Evolutionary conservation across 192 early-diverging fungal species (phyloP), one percentile per base, ranked within the genome.

Genomic region (Lobosporangium transversale): DNA sequence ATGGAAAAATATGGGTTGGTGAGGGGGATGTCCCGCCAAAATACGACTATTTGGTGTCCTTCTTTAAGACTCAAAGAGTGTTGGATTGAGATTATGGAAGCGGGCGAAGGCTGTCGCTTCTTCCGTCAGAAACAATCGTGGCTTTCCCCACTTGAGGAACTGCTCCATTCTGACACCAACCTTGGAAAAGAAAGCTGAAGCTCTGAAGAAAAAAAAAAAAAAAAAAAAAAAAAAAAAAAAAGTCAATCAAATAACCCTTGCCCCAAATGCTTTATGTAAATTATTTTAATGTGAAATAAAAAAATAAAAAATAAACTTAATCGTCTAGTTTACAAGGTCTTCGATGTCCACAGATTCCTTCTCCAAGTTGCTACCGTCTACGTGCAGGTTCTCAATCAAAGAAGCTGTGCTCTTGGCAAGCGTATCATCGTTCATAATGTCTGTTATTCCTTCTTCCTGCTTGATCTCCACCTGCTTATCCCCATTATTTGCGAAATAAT

Each of bases 261-360:
- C n/a, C n/a, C n/a, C n/a, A n/a, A n/a, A n/a, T n/a, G n/a, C n/a
- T n/a, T n/a, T n/a, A n/a, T n/a, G n/a, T n/a, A n/a, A n/a, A n/a
- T n/a, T n/a, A n/a, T n/a, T n/a, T n/a, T n/a, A n/a, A n/a, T n/a
- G n/a, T n/a, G n/a, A n/a, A n/a, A 49, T 21, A 49, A 49, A 49
- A n/a, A 49, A 50, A 50, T 52, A 24, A 27, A 52, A 17, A 1
- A 11, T 37, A 4, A 26, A 43, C 20, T 6, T 12, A 6, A 9
- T 29, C 11, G 6, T 42, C 48, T 68, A 43, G 51, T 23, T 56
- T 11, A 76, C 53, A 10, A 76, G 53, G 26, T 76, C 73, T 14
- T 76, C 73, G 29, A 76, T 76, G 27, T 76, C 73, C 18, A 40
- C 53, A 50, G 44, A 21, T 6, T 62, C 64, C 20, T 51, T 44